Evolutionary conservation across 176 grass and related monocot genomes (phyloP).

Genomic region (Urochloa ruziziensis): DNA sequence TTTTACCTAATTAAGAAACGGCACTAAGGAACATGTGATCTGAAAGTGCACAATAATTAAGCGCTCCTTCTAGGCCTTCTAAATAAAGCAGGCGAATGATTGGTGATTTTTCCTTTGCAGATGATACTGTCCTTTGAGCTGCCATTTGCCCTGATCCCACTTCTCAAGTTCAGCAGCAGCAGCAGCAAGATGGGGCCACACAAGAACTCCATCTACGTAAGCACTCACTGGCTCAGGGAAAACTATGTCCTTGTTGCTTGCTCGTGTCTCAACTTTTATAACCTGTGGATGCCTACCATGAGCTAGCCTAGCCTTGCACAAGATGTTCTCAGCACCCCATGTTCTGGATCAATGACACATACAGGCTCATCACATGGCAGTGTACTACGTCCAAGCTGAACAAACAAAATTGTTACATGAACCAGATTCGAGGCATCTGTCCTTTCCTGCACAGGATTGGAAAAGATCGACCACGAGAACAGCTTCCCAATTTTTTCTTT

Average conservation of each 20-base stretch:
- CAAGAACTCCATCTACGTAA: slow-evolving; percentile 83
- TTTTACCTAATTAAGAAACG: neutral
- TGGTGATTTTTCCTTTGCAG: slow-evolving; percentile 22
- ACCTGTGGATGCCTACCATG: neutral
- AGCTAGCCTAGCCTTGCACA: neutral
- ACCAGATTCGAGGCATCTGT: neutral
- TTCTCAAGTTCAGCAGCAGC: slow-evolving; percentile 87
- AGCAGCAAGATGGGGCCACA: slow-evolving; percentile 80
- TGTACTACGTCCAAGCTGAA: slow-evolving; percentile 17
- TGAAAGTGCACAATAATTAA: neutral
- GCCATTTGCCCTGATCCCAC: slow-evolving; percentile 76
- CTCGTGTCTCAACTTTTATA: slow-evolving; percentile 3
- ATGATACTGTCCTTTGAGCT: slow-evolving; percentile 87
- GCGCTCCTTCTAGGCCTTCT: neutral
- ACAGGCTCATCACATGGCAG: neutral
- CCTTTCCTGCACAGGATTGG: neutral
- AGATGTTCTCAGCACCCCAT: slow-evolving; percentile 3
- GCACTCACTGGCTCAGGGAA: neutral
- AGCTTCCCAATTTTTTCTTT: no score
- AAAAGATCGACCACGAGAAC: neutral
- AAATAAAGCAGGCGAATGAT: neutral
- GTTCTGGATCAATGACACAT: slow-evolving; percentile 19
- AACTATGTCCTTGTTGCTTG: neutral
- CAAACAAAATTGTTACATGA: neutral
- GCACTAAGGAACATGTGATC: slow-evolving; percentile 1